phyloP scores from a whole-genome alignment of 805 yeast species.

The Metschnikowia amazonensis region DNA sequence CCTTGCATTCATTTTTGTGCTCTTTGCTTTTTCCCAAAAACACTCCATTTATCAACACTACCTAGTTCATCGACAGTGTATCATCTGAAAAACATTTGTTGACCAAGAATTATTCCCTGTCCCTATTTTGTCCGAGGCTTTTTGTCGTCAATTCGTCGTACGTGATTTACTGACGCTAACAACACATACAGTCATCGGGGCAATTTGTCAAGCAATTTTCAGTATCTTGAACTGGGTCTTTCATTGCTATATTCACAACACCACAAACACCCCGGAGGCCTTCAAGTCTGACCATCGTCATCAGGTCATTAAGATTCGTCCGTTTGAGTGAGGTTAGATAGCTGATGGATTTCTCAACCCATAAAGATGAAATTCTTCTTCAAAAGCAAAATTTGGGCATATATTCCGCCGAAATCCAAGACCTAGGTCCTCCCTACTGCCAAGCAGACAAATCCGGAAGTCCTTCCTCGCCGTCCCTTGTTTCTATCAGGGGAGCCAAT shows the following conservation, averaged over 20 bases:
- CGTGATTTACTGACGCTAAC: background rate
- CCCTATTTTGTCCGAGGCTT: background rate
- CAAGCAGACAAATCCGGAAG: conserved; percentile 1
- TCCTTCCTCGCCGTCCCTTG: conserved; percentile 18
- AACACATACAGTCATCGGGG: background rate
- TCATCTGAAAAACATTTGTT: background rate
- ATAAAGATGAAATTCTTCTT: conserved; percentile 1
- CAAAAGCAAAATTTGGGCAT: background rate
- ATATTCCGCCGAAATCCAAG: conserved; percentile 1
- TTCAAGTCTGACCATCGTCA: background rate
- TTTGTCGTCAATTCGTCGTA: background rate
- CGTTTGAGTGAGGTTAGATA: background rate
- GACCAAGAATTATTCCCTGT: background rate
- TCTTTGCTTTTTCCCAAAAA: conserved; percentile 1
- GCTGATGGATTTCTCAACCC: conserved; percentile 4
- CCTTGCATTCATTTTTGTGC: conserved; percentile 4
- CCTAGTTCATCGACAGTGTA: background rate
- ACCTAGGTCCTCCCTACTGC: conserved; percentile 2
- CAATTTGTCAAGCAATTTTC: background rate
- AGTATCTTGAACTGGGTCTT: background rate
- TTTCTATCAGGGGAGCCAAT: conserved; percentile 12
- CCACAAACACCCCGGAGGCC: background rate
- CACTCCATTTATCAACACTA: background rate
- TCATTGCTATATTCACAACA: background rate
- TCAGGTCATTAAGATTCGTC: background rate